Conservation (phyloP, 768 basidiomycete genomes). For the Calvatia gigantea region DNA sequence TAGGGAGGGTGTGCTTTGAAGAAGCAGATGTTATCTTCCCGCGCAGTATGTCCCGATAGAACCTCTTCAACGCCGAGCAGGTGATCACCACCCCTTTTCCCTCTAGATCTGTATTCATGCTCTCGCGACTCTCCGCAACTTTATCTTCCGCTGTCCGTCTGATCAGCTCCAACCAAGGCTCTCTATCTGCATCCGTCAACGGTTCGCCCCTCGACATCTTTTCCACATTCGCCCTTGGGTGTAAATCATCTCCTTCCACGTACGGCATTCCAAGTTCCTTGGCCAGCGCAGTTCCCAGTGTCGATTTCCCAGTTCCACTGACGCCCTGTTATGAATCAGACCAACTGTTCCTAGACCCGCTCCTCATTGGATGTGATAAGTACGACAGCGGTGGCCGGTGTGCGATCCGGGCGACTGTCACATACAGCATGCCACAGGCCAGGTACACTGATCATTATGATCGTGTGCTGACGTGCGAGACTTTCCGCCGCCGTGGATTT, state of each 20-base stretch:
- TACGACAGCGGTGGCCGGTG: too few relatives aligned
- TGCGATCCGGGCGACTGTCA: too few relatives aligned
- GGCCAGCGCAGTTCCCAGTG: constrained; percentile 64
- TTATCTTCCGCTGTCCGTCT: constrained; percentile 58
- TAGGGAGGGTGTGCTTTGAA: constrained; percentile 20
- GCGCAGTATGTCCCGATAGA: constrained; percentile 80
- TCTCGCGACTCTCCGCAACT: constrained; percentile 19
- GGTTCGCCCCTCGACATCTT: constrained; percentile 84
- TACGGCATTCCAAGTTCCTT: constrained; percentile 63
- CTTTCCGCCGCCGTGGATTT: too few relatives aligned
- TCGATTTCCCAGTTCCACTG: constrained; percentile 71
- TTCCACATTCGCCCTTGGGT: constrained; percentile 74
- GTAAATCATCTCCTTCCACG: constrained; percentile 87
- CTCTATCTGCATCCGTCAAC: constrained; percentile 76
- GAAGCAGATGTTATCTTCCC: constrained; percentile 33
- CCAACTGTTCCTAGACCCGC: too few relatives aligned
- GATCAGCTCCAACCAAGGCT: constrained; percentile 81
- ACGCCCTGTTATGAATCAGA: constrained; percentile 48
- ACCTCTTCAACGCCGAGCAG: constrained; percentile 80
- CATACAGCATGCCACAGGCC: too few relatives aligned
- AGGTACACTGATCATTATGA: background rate
- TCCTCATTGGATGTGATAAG: too few relatives aligned
- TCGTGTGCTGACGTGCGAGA: background rate
- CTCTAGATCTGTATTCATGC: constrained; percentile 4
- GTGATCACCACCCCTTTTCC: constrained; percentile 68